phyloP scores from a whole-genome alignment of 768 basidiomycete genomes.

The Postia placenta region DNA sequence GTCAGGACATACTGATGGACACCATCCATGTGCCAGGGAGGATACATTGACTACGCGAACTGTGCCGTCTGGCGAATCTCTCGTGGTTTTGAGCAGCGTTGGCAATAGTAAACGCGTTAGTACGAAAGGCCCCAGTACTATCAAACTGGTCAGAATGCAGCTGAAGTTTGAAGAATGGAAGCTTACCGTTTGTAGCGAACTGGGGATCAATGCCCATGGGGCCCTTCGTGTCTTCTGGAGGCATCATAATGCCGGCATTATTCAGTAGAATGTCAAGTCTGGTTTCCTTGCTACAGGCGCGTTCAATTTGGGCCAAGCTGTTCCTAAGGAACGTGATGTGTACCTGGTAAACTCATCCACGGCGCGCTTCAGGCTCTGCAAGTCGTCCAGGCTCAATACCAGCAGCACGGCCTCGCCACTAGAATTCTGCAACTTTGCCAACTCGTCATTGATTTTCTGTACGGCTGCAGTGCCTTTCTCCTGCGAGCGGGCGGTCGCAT shows the following conservation, averaged over 20 bases:
- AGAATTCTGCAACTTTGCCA: not conserved
- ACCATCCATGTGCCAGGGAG: not conserved
- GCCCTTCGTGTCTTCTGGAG: not conserved
- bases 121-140: not conserved
- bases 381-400: not conserved
- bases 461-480: not conserved
- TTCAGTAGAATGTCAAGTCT: conserved; percentile 43
- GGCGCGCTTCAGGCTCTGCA: not conserved
- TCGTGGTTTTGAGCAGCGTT: not conserved
- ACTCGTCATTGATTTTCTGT: not conserved
- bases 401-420: not conserved
- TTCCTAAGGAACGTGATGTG: not conserved
- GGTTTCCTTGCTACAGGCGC: conserved; percentile 30
- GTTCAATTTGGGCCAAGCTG: not conserved
- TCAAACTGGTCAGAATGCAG: not conserved
- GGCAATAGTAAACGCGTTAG: not conserved
- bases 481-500: not conserved
- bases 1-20: not conserved
- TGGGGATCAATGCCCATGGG: not conserved
- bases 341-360: not conserved
- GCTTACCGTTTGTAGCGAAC: conserved; percentile 1
- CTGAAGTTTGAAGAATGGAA: not conserved
- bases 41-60: not conserved
- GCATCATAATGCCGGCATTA: conserved; percentile 44
- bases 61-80: not conserved